phyloP scores from a whole-genome alignment of 345 rosid species.

The Laguncularia racemosa region DNA sequence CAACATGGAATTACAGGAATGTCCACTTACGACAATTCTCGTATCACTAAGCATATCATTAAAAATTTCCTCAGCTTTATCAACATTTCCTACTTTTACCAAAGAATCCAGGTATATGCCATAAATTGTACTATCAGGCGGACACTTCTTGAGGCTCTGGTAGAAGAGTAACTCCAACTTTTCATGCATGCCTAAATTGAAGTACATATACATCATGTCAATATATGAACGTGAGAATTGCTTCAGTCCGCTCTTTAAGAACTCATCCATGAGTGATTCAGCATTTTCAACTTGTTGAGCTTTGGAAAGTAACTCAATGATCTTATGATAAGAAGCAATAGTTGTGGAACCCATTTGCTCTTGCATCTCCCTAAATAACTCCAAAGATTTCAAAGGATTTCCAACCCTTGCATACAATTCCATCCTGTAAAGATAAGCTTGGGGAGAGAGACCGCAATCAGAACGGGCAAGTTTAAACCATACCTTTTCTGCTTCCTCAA shows the following conservation, averaged over 20 bases:
- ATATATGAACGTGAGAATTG: conserved; percentile 55
- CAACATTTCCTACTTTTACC: conserved; percentile 41
- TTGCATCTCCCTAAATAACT: conserved; percentile 62
- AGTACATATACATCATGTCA: conserved; percentile 50
- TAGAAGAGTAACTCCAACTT: conserved; percentile 44
- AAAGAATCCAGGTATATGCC: conserved; percentile 65
- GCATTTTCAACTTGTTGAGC: conserved; percentile 42
- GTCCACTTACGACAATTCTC: conserved; percentile 44
- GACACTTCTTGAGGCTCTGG: conserved; percentile 52
- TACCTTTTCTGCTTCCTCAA: conserved; percentile 55
- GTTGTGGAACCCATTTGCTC: conserved; percentile 39
- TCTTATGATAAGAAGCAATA: conserved; percentile 66
- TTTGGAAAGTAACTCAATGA: conserved; percentile 53
- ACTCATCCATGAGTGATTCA: conserved; percentile 59
- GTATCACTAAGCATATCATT: conserved; percentile 33
- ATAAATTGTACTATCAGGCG: conserved; percentile 51
- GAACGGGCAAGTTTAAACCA: conserved; percentile 46
- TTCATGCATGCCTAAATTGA: conserved; percentile 44
- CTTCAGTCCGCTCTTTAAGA: conserved; percentile 54
- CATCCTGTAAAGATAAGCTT: conserved; percentile 71
- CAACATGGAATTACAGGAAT: conserved; percentile 59
- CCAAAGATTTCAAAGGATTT: conserved; percentile 43
- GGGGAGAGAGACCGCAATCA: conserved; percentile 42
- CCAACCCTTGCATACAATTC: conserved; percentile 58
- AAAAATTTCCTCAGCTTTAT: conserved; percentile 62